Base-by-base conservation (phyloP, 371 early-diverging fungal genomes). In the Mortierella sp. region DNA sequence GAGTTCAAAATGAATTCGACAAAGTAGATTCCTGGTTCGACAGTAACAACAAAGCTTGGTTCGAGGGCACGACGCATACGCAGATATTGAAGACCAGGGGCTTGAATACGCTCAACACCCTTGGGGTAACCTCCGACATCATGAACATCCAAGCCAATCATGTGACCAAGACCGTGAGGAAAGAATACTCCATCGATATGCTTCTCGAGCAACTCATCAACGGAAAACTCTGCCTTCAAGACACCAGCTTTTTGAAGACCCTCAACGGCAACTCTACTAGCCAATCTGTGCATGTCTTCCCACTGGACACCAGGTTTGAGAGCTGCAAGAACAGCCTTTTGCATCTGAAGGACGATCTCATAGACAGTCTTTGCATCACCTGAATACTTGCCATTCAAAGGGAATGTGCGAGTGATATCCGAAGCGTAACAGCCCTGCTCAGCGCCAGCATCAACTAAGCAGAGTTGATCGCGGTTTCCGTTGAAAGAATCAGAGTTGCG, bases 381-480 rank as follows among this genome's bases (percentile, higher is more conserved):
- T 47, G 92, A 85, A 83, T 94, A 97, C 73, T 90, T 90, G 33
- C 94, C 94, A 57, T 92, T 94, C 36, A 94, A 89, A 4, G 98
- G 98, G 90, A 92, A 98, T 45, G 92, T 92, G 36, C 97, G 90
- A 4, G 97, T 97, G 76, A 97, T 96, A 69, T 97, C 97, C 19
- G 93, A 90, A 47, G 96, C 95, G 83, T 97, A 97, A 86, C 90
- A 90, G 36, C 89, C 81, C 67, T 80, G 87, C 77, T 96, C 95
- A 73, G 94, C 94, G 55, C 95, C 98, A 65, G 96, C 96, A 84
- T 97, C 98, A 15, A 96, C 94, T 47, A 97, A 84, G 52, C 96
- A 87, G 59, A 97, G 67, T 58, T 93, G 92, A 41, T 87, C 83
- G 67, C 83, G 74, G 57, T 93, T 72, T 66, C 85, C 79, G 60